Percentiles rank a stretch among this genome's conserved stretches.
Evolutionary conservation across 1,139 yeast species (phyloP).

Genomic region (Sugiyamaella grinbergsii): DNA sequence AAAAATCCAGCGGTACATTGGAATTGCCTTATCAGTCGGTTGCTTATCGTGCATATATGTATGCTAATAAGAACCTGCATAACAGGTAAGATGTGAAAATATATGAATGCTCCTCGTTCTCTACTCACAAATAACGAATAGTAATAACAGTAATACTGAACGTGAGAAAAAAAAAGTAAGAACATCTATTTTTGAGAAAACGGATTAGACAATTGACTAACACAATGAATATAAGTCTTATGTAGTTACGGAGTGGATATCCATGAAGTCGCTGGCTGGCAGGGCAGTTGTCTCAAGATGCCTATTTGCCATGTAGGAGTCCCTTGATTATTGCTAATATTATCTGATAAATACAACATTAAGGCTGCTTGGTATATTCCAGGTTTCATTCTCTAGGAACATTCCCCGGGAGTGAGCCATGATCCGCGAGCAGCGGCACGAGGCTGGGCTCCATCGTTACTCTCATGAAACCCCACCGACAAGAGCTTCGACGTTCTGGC

Average conservation of each 20-base stretch:
- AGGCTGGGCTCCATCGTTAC: constrained; percentile 42
- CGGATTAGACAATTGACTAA: too few species aligned
- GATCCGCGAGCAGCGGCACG: constrained; percentile 41
- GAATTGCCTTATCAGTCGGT: not conserved
- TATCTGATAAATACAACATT: constrained; percentile 40
- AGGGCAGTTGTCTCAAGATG: constrained; percentile 43
- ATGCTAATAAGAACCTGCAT: too few species aligned
- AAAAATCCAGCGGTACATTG: too few species aligned
- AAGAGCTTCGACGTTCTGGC: constrained; percentile 41
- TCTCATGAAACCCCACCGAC: constrained; percentile 43
- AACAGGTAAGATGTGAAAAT: not conserved
- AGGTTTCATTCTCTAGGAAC: constrained; percentile 43
- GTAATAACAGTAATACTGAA: too few species aligned
- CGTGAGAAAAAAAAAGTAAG: constrained; percentile 6
- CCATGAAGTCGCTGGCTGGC: constrained; percentile 44
- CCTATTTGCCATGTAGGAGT: constrained; percentile 42
- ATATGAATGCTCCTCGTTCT: not conserved
- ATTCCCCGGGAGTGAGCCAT: constrained; percentile 40
- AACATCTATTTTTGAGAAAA: too few species aligned
- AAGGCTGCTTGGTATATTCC: constrained; percentile 44
- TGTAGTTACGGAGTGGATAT: constrained; percentile 40
- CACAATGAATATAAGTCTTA: constrained; percentile 16
- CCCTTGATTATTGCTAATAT: constrained; percentile 39
- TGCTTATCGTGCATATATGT: not conserved
- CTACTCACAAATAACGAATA: too few species aligned